Conservation (phyloP, 202 grass and related monocot genomes). For the Hordeum pubiflorum region DNA sequence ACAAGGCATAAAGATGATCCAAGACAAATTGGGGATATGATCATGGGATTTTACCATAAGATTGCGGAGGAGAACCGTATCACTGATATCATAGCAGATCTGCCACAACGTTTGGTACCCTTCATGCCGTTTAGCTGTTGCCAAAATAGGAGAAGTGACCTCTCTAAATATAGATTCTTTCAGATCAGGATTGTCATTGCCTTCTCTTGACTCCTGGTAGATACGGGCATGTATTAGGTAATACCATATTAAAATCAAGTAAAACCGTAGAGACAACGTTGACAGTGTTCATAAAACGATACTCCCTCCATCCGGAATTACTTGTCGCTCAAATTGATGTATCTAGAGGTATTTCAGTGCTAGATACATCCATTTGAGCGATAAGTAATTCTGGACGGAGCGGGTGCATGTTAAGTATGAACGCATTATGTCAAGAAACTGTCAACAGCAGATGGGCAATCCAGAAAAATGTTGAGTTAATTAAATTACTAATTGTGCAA, state of each 20-base stretch:
- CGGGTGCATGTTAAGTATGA: neutral
- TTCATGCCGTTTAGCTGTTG: slow-evolving; percentile 84
- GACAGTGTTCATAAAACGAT: neutral
- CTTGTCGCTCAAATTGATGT: too few relatives aligned
- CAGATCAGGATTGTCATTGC: slow-evolving; percentile 44
- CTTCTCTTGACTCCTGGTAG: slow-evolving; percentile 64
- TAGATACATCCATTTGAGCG: too few relatives aligned
- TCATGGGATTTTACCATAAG: slow-evolving; percentile 69
- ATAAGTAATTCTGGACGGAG: too few relatives aligned
- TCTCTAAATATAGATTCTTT: slow-evolving; percentile 93
- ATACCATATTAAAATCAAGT: slow-evolving; percentile 4
- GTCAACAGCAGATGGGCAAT: neutral
- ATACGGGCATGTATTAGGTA: slow-evolving; percentile 20
- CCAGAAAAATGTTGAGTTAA: neutral
- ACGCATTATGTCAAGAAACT: slow-evolving; percentile 17
- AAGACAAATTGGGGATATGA: slow-evolving; percentile 6
- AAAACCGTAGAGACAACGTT: slow-evolving; percentile 4
- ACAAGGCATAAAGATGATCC: slow-evolving; percentile 11
- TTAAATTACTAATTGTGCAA: slow-evolving; percentile 13
- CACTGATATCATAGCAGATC: slow-evolving; percentile 93
- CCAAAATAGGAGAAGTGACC: slow-evolving; percentile 70
- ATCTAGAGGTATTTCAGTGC: too few relatives aligned
- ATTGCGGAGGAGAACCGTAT: slow-evolving; percentile 70
- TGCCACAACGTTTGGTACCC: slow-evolving; percentile 93
- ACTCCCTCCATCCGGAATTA: too few relatives aligned